phyloP scores from a whole-genome alignment of 495 filamentous ascomycete genomes.

The Venustampulla echinocandica region DNA sequence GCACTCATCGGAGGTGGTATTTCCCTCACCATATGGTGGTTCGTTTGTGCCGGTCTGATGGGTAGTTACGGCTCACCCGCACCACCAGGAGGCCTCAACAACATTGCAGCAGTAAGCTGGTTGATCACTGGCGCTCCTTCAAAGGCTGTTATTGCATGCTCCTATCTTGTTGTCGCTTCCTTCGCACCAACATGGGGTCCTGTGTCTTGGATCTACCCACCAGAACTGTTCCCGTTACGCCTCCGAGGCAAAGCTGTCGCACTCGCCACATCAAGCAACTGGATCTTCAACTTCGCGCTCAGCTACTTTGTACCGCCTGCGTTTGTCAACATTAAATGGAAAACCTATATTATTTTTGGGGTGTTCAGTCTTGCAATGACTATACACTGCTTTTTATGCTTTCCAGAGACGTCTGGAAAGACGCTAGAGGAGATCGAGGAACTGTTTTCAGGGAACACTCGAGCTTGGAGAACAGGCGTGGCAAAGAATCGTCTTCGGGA shows the following conservation, averaged over 20 bases:
- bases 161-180: constrained; percentile 64
- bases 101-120: constrained; percentile 39
- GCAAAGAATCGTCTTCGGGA: no score
- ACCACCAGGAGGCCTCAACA: constrained; percentile 33
- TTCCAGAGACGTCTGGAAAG: constrained; percentile 75
- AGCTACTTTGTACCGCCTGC: constrained; percentile 70
- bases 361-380: constrained; percentile 66
- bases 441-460: constrained; percentile 51
- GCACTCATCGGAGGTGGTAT: constrained; percentile 39
- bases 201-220: constrained; percentile 62
- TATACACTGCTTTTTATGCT: constrained; percentile 66
- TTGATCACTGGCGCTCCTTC: constrained; percentile 42
- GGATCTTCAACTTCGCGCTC: constrained; percentile 77
- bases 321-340: constrained; percentile 67
- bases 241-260: constrained; percentile 62
- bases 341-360: constrained; percentile 66
- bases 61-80: neutral
- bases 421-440: constrained; percentile 66
- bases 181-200: constrained; percentile 65
- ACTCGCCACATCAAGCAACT: constrained; percentile 60
- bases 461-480: no score
- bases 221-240: constrained; percentile 66
- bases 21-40: constrained; percentile 40
- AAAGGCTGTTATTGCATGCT: constrained; percentile 63
- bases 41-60: constrained; percentile 34